phyloP scores from a whole-genome alignment of 306 rosid genomes.

The Dryas alaskensis region DNA sequence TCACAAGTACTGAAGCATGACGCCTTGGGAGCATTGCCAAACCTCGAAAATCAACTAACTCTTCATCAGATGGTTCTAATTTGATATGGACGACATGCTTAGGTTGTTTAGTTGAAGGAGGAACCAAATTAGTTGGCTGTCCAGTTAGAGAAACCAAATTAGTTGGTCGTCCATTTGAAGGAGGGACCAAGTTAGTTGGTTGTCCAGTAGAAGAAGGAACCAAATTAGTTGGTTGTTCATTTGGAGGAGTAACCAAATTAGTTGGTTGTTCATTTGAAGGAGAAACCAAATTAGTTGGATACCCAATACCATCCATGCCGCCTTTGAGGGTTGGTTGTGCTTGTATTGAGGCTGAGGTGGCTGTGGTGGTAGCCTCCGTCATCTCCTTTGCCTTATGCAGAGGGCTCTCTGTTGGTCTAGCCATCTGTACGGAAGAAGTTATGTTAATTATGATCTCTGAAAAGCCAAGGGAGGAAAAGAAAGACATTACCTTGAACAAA shows the following conservation, averaged over 20 bases:
- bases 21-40: slow-evolving; percentile 7
- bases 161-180: not conserved
- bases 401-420: not conserved
- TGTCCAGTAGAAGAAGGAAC: too few species aligned
- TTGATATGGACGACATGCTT: not conserved
- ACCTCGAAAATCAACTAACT: slow-evolving; percentile 20
- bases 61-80: not conserved
- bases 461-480: not conserved
- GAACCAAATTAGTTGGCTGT: not conserved
- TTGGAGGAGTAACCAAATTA: not conserved
- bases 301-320: too few species aligned
- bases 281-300: too few species aligned
- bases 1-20: slow-evolving; percentile 6
- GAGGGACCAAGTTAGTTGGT: not conserved
- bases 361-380: not conserved
- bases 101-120: not conserved
- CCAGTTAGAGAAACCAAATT: too few species aligned
- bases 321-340: too few species aligned
- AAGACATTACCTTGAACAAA: not conserved
- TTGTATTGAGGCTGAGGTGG: too few species aligned
- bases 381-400: not conserved
- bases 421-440: not conserved
- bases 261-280: too few species aligned
- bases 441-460: not conserved
- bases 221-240: not conserved